Evolutionary conservation across 2,329 filamentous ascomycete genomes (phyloP).

Genomic region (Annulohypoxylon truncatum): DNA sequence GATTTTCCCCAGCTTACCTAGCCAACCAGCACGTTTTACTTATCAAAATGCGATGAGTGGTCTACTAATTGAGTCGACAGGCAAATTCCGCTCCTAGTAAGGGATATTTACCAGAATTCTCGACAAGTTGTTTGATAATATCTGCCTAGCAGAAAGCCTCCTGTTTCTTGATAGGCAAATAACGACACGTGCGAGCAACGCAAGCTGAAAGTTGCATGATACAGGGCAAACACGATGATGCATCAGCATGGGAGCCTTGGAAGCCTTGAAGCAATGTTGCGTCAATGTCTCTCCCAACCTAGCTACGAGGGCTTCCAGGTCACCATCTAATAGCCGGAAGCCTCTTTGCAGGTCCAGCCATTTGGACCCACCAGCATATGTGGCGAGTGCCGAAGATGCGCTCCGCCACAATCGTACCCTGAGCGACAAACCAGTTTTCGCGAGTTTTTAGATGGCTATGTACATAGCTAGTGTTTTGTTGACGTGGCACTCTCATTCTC

Average conservation of each 20-base stretch:
- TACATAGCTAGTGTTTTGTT: slow-evolving; percentile 37
- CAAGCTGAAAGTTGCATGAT: slow-evolving; percentile 51
- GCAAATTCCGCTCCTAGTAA: slow-evolving; percentile 5
- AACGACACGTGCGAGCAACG: slow-evolving; percentile 34
- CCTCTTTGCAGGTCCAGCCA: slow-evolving; percentile 29
- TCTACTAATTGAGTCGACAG: slow-evolving; percentile 11
- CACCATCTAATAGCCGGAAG: slow-evolving; percentile 12
- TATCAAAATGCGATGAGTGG: not conserved
- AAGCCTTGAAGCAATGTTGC: slow-evolving; percentile 34
- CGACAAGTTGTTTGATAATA: slow-evolving; percentile 14
- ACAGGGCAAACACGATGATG: slow-evolving; percentile 40
- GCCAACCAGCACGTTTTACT: not conserved
- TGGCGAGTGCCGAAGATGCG: slow-evolving; percentile 45
- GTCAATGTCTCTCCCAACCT: slow-evolving; percentile 31
- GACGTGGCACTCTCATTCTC: slow-evolving; percentile 46
- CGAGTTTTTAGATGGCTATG: slow-evolving; percentile 43
- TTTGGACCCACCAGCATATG: slow-evolving; percentile 36
- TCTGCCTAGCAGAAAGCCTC: slow-evolving; percentile 14
- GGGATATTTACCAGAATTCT: not conserved
- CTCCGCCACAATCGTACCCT: slow-evolving; percentile 47
- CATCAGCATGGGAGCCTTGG: slow-evolving; percentile 31
- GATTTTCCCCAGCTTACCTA: not conserved
- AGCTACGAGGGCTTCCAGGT: slow-evolving; percentile 34
- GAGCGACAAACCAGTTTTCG: slow-evolving; percentile 15
- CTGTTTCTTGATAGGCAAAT: slow-evolving; percentile 26